Conservation (phyloP, 1,284 basidiomycete genomes). For the Sanghuangporus baumii region DNA sequence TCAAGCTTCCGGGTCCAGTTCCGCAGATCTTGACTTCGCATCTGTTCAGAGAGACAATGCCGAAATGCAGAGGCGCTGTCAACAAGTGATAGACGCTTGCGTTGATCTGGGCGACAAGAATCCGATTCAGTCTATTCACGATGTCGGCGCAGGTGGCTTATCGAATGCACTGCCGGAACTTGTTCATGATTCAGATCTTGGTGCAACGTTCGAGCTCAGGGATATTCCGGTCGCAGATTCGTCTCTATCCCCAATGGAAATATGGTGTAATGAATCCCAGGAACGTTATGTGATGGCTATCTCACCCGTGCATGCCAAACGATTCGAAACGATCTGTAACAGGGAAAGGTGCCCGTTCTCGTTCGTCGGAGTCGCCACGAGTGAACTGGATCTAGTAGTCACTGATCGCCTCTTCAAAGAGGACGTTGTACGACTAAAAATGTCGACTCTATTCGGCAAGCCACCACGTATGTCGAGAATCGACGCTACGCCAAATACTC, state of each 20-base stretch:
- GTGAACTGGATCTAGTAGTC: constrained; percentile 79
- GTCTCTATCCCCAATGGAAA: constrained; percentile 98
- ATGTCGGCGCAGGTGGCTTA: constrained; percentile 95
- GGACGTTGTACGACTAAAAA: constrained; percentile 85
- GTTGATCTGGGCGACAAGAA: constrained; percentile 60
- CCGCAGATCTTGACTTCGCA: constrained; percentile 93
- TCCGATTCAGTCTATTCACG: constrained; percentile 95
- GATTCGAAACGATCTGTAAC: constrained; percentile 76
- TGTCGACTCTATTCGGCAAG: constrained; percentile 97
- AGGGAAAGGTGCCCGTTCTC: constrained; percentile 93
- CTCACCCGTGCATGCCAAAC: constrained; percentile 47
- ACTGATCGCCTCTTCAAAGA: constrained; percentile 80
- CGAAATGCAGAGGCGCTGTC: constrained; percentile 96
- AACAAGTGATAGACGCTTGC: constrained; percentile 96
- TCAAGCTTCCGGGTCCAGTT: constrained; percentile 82
- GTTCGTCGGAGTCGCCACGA: constrained; percentile 84
- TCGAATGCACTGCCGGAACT: constrained; percentile 97
- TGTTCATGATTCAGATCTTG: constrained; percentile 90
- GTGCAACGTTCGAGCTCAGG: constrained; percentile 92
- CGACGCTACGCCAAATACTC: constrained; percentile 51
- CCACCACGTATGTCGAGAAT: constrained; percentile 87
- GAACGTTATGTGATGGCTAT: constrained; percentile 96
- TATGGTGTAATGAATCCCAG: constrained; percentile 99
- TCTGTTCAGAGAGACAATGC: constrained; percentile 98
- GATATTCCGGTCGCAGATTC: constrained; percentile 90